phyloP scores from a whole-genome alignment of 2,329 filamentous ascomycete genomes.

The Claviceps humidiphila region DNA sequence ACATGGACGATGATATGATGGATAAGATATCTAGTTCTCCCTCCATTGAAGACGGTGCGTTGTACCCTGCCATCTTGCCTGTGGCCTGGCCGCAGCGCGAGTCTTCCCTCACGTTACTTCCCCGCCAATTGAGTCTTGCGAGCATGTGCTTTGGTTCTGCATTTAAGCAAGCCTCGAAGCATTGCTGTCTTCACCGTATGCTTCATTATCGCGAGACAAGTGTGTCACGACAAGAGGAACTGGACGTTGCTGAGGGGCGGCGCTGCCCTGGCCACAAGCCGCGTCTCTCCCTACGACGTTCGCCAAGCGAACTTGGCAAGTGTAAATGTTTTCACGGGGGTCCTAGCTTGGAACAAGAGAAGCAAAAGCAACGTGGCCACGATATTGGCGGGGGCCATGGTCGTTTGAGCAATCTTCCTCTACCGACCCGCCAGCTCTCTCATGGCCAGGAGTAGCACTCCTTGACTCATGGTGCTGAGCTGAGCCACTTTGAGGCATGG shows the following conservation, averaged over 20 bases:
- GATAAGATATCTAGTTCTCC: constrained; percentile 98
- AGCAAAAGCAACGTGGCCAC: constrained; percentile 2
- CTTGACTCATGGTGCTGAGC: neutral
- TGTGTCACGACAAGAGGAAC: constrained; percentile 2
- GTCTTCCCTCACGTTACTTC: constrained; percentile 25
- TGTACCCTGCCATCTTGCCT: constrained; percentile 27
- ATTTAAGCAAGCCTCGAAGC: constrained; percentile 9
- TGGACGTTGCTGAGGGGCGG: constrained; percentile 9
- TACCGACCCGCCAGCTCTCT: neutral
- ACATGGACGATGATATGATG: constrained; percentile 85
- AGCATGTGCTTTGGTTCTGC: constrained; percentile 20
- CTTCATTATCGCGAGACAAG: constrained; percentile 12
- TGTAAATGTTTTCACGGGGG: constrained; percentile 5
- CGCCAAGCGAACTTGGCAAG: constrained; percentile 29
- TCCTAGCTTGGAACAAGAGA: constrained; percentile 17
- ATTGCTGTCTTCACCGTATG: constrained; percentile 22
- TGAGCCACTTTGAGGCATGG: neutral
- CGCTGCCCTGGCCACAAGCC: constrained; percentile 20
- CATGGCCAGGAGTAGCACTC: constrained; percentile 4
- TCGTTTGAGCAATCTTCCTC: neutral
- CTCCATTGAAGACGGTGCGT: constrained; percentile 98
- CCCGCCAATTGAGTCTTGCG: constrained; percentile 18
- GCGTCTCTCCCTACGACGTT: constrained; percentile 3
- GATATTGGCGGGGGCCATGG: neutral
- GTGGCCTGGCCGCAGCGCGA: constrained; percentile 30